These are phyloP conservation scores for Phylloporus sp. DNA, from an alignment of 768 basidiomycete genomes.

Conservation along the genomic window DNA sequence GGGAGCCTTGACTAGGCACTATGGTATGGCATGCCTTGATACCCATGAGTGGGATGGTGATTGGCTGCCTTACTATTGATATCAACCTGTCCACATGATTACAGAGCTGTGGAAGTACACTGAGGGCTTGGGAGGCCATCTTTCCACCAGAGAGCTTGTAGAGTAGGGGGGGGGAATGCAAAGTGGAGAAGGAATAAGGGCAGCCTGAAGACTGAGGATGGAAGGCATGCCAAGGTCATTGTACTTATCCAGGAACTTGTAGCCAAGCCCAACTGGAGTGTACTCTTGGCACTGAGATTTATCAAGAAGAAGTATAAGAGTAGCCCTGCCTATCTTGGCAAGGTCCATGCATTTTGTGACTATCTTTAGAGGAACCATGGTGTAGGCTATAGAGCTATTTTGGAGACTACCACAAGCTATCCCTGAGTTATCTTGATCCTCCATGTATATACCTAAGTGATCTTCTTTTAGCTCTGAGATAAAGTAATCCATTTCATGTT, in stretches of 20 bases:
- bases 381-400: background rate
- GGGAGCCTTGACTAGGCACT: background rate
- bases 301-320: background rate
- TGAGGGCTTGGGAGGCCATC: conserved; percentile 23
- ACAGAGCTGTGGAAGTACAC: conserved; percentile 28
- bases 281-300: background rate
- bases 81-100: conserved; percentile 11
- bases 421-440: too few species aligned
- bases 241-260: background rate
- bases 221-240: background rate
- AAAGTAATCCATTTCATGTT: too few species aligned
- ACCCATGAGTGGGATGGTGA: conserved; percentile 27
- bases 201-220: background rate
- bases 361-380: background rate
- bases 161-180: background rate
- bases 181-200: background rate
- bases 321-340: background rate
- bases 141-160: conserved; percentile 12
- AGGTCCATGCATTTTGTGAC: background rate
- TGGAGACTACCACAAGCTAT: background rate
- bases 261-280: background rate
- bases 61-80: conserved; percentile 27
- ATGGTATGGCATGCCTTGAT: conserved; percentile 7
- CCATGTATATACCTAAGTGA: too few species aligned
- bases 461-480: too few species aligned